phyloP scores from a whole-genome alignment of 139 green algal genomes.

The Chlamydomonas sp. region DNA sequence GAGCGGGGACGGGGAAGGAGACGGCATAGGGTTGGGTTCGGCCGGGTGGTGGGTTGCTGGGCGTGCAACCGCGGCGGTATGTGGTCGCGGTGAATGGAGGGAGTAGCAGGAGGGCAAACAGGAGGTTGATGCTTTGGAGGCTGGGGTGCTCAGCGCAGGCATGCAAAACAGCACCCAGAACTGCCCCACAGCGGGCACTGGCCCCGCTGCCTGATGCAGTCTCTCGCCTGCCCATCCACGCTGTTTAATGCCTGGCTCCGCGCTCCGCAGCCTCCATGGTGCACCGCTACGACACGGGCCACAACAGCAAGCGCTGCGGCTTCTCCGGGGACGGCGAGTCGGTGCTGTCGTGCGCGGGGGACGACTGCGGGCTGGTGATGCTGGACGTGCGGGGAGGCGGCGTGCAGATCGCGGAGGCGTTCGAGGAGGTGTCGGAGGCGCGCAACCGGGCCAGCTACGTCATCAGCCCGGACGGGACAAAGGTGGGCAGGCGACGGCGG shows the following conservation, averaged over 20 bases:
- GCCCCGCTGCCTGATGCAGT: too few species aligned
- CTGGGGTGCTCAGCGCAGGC: too few species aligned
- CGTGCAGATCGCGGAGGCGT: conserved; percentile 13
- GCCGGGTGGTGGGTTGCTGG: too few species aligned
- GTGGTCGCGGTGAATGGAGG: too few species aligned
- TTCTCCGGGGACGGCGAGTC: conserved; percentile 41
- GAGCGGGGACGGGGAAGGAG: background rate
- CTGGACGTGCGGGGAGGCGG: conserved; percentile 13
- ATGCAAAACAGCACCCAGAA: too few species aligned
- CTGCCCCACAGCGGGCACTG: too few species aligned
- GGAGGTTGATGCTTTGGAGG: too few species aligned
- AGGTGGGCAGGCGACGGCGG: background rate
- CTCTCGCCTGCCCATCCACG: too few species aligned
- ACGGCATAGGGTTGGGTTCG: too few species aligned
- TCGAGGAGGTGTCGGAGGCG: conserved; percentile 38
- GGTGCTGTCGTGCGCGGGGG: conserved; percentile 43
- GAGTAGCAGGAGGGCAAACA: background rate
- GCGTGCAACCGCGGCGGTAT: too few species aligned
- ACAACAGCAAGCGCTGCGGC: conserved; percentile 16
- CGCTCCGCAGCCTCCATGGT: conserved; percentile 36
- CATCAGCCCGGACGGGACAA: conserved; percentile 36
- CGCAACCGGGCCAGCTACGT: conserved; percentile 34
- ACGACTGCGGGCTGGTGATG: conserved; percentile 36
- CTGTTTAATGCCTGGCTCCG: background rate
- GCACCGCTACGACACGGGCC: conserved; percentile 35